Conservation (phyloP, 1,284 basidiomycete species). For the Ustilago vetiveriae region DNA sequence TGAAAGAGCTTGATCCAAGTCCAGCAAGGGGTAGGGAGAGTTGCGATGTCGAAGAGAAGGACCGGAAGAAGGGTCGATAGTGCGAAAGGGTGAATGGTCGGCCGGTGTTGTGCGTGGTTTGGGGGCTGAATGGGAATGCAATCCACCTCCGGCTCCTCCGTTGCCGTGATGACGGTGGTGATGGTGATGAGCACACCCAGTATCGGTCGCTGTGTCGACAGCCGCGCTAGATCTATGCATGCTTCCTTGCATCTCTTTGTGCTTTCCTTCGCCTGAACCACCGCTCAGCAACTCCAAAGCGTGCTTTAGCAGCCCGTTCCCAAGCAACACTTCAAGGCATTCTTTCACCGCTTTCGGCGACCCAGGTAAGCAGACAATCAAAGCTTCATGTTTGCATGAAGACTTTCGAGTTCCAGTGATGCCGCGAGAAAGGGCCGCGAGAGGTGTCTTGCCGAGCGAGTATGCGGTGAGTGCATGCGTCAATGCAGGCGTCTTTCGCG, state of each 20-base stretch:
- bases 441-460: conserved; percentile 78
- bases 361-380: conserved; percentile 83
- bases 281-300: conserved; percentile 80
- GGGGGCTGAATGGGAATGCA: conserved; percentile 39
- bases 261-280: conserved; percentile 75
- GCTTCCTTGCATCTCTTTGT: conserved; percentile 65
- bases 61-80: conserved; percentile 74
- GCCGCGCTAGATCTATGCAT: conserved; percentile 5
- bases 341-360: conserved; percentile 84
- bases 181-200: conserved; percentile 24
- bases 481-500: conserved; percentile 80
- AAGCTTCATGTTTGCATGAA: conserved; percentile 68
- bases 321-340: conserved; percentile 75
- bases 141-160: conserved; percentile 36
- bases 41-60: conserved; percentile 56
- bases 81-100: conserved; percentile 68
- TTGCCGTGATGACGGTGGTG: conserved; percentile 46
- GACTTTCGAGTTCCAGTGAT: conserved; percentile 75
- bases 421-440: conserved; percentile 82
- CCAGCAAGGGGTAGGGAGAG: conserved; percentile 80
- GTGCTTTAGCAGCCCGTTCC: conserved; percentile 72
- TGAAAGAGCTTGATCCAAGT: conserved; percentile 75
- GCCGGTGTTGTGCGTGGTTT: conserved; percentile 37
- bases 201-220: conserved; percentile 17
- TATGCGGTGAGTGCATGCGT: conserved; percentile 77